Conservation (phyloP, 805 yeast species). For the Candida khao-thaluensis region DNA sequence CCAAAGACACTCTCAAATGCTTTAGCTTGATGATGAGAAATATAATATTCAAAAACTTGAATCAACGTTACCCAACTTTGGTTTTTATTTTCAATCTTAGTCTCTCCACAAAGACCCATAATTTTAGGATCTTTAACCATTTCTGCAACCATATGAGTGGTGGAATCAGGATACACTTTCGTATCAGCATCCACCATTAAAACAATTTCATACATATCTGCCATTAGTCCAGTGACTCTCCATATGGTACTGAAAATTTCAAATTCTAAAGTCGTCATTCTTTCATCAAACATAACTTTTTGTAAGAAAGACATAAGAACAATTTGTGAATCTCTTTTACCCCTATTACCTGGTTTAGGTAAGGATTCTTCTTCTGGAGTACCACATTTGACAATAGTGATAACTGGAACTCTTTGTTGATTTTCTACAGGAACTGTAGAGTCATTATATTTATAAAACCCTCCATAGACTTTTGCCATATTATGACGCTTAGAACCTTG, state of each 20-base stretch:
- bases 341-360: slow-evolving; percentile 84
- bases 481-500: slow-evolving; percentile 93
- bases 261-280: slow-evolving; percentile 89
- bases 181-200: slow-evolving; percentile 97
- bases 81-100: slow-evolving; percentile 80
- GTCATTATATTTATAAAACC: slow-evolving; percentile 85
- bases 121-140: slow-evolving; percentile 82
- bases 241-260: slow-evolving; percentile 74
- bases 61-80: slow-evolving; percentile 89
- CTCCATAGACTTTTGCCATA: slow-evolving; percentile 95
- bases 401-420: slow-evolving; percentile 81
- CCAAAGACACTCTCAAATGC: slow-evolving; percentile 96
- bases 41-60: slow-evolving; percentile 90
- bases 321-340: slow-evolving; percentile 93
- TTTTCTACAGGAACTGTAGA: slow-evolving; percentile 71
- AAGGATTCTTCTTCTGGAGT: slow-evolving; percentile 73
- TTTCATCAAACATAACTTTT: slow-evolving; percentile 83
- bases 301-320: slow-evolving; percentile 88
- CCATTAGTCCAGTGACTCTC: slow-evolving; percentile 81
- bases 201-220: slow-evolving; percentile 76
- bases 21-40: slow-evolving; percentile 91
- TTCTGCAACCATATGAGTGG: slow-evolving; percentile 87
- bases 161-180: slow-evolving; percentile 77
- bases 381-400: slow-evolving; percentile 83
- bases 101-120: slow-evolving; percentile 95